Evolutionary conservation across 805 yeast species (phyloP), one percentile per base, ranked within the genome.

Genomic region (Candida nanaspora): DNA sequence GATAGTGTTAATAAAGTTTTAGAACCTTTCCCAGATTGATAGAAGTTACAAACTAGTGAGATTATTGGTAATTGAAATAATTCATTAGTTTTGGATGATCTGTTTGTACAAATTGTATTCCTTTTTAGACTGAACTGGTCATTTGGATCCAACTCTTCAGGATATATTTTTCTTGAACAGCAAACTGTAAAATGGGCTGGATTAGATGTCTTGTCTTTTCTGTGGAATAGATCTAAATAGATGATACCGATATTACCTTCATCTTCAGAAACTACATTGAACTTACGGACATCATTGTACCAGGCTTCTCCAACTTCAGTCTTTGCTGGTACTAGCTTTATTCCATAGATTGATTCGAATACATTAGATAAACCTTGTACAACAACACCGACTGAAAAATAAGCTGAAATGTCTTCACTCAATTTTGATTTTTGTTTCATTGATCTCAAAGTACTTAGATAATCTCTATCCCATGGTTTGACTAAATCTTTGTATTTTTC

Each of bases 181-280:
- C 93, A 87, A 7, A 93, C 86, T 0, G 98, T 93, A 63, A 86
- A 93, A 62, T 93, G 98, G 0, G 98, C 95, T 1, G 98, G 97
- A 43, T 82, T 79, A 1, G 86, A 80, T 1, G 84, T 76, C 59
- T 85, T 85, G 13, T 82, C 82, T 8, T 69, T 70, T 40, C 95
- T 71, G 47, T 83, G 82, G 68, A 91, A 86, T 39, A 93, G 68
- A 58, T 93, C 98, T 50, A 94, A 75, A 57, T 93, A 93, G 21
- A 93, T 77, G 37, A 82, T 76, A 2, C 98, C 98, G 33, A 85
- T 70, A 22, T 80, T 56, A 0, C 80, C 83, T 27, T 77, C 72
- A 0, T 63, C 59, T 29, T 80, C 81, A 45, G 86, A 80, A 30
- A 77, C 73, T 7, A 86, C 95, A 46, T 83, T 77, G 23, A 93